Conservation (phyloP, 2,329 filamentous ascomycete species). For the Nemania sp. region DNA sequence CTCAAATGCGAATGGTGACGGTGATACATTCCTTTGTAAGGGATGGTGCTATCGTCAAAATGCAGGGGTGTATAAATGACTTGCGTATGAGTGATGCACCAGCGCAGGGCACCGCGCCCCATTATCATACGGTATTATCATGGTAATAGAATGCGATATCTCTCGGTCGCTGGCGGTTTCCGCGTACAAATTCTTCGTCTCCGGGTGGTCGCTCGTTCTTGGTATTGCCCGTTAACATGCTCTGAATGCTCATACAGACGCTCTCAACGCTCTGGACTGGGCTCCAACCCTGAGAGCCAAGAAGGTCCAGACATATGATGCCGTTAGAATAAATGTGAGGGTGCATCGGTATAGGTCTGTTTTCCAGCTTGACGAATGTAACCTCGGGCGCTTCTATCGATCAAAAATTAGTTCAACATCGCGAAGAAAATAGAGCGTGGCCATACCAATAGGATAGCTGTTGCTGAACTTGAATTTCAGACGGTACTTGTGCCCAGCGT, state of each 20-base stretch:
- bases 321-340: conserved; percentile 98
- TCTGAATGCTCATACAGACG: conserved; percentile 95
- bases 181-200: conserved; percentile 84
- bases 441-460: conserved; percentile 85
- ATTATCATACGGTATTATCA: conserved; percentile 72
- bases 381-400: conserved; percentile 87
- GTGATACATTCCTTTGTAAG: not conserved
- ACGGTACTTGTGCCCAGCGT: conserved; percentile 76
- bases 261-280: conserved; percentile 97
- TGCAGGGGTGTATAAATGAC: no score
- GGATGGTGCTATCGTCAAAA: no score
- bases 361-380: conserved; percentile 71
- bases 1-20: conserved; percentile 1
- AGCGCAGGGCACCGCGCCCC: not conserved
- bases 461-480: conserved; percentile 84
- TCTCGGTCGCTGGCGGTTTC: conserved; percentile 76
- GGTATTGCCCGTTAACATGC: conserved; percentile 94
- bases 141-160: conserved; percentile 96
- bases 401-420: conserved; percentile 13
- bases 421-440: not conserved
- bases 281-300: conserved; percentile 87
- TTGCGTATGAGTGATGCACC: not conserved
- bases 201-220: conserved; percentile 89
- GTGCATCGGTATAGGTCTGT: conserved; percentile 82
- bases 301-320: conserved; percentile 94